Evolutionary conservation across 345 rosid species (phyloP), one percentile per base, ranked within the genome.

Genomic region (Aurinia saxatilis): DNA sequence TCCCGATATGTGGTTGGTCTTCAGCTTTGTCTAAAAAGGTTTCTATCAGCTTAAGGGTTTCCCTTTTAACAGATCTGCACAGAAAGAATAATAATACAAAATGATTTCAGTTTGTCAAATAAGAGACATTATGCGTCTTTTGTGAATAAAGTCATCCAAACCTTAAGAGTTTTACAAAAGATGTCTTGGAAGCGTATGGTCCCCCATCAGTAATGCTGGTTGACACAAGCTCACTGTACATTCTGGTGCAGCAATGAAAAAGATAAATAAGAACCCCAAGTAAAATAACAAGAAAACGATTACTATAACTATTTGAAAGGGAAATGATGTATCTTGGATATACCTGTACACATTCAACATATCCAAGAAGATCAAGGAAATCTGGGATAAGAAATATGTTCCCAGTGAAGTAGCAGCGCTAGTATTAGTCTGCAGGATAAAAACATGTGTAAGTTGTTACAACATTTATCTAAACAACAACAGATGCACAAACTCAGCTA

Each of bases 11-110:
- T 14, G 96, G 84, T 68, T 95, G 97, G 63, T 90, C 95, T 75
- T 95, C 99, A n/a, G 99, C 99, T 79, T 95, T 95, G 85, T 95
- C 98, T 79, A 95, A 78, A 55, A 95, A 95, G 68, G 99, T 90
- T 75, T 95, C 98, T 31, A 95, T 90, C 62, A 95, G 93, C 80
- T 95, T 95, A 34, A 90, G 86, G 14, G 98, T 88, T 76, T 95
- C 99, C 79, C 97, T 83, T 80, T 95, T 95, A 41, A 95, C 99
- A 57, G 99, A 90, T 67, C 99, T 95, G 88, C 44, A 66, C 10
- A 65, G 19, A 50, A 44, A 65, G 21, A 49, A 39, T 25, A 58
- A 67, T 48, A 45, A 54, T 47, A 53, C 8, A 51, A 4, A 11
- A 39, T 59, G 14, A 65, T 29, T 63, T 56, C 23, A 65, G 45